phyloP scores from a whole-genome alignment of 305 asterid genomes.

The Nicotiana rustica region DNA sequence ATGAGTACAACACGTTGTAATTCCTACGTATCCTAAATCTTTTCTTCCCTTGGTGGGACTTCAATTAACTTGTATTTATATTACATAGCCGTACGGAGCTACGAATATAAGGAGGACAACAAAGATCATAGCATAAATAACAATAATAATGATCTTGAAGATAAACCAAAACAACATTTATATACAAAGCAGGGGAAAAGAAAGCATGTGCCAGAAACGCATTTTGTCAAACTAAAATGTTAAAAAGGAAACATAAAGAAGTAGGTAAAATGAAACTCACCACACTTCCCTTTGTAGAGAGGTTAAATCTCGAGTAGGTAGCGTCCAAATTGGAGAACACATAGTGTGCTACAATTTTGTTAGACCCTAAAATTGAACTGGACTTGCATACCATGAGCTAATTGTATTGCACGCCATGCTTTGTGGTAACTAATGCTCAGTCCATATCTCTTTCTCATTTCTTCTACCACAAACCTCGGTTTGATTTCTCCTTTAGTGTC shows the following conservation, averaged over 20 bases:
- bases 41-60: not conserved
- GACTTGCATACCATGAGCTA: not conserved
- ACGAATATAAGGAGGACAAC: not conserved
- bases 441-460: not conserved
- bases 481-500: not conserved
- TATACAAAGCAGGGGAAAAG: not conserved
- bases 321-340: not conserved
- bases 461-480: not conserved
- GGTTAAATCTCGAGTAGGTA: not conserved
- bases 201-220: not conserved
- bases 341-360: not conserved
- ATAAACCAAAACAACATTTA: not conserved
- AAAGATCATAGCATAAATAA: not conserved
- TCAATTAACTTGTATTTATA: not conserved
- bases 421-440: not conserved
- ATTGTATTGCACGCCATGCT: constrained; percentile 14
- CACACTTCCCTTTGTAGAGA: not conserved
- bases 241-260: not conserved
- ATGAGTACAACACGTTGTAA: not conserved
- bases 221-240: not conserved
- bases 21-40: not conserved
- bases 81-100: not conserved
- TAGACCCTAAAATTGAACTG: not conserved
- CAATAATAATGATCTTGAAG: not conserved
- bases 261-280: not conserved